Conservation (phyloP, 768 basidiomycete genomes). For the Tricholoma sp. region DNA sequence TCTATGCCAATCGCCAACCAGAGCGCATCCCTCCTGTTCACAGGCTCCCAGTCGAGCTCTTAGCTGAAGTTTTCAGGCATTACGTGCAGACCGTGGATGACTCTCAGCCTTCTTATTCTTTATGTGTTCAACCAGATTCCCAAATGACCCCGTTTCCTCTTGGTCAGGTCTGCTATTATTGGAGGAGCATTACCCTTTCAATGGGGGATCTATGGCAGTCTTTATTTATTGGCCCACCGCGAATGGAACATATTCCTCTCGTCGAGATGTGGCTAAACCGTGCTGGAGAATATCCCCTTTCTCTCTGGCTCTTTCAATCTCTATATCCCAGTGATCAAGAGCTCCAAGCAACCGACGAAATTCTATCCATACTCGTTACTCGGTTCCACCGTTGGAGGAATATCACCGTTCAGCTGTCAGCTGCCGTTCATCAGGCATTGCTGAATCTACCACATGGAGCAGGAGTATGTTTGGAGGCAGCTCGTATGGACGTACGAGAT, state of each 20-base stretch:
- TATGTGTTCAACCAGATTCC: neutral
- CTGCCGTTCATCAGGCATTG: neutral
- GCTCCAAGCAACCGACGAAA: neutral
- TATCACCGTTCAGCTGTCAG: neutral
- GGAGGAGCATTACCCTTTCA: constrained; percentile 11
- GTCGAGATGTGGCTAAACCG: constrained; percentile 12
- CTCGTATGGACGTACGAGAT: neutral
- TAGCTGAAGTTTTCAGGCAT: constrained; percentile 1
- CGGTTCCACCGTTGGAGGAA: neutral
- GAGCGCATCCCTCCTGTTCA: neutral
- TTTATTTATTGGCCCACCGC: constrained; percentile 9
- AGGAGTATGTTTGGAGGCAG: neutral
- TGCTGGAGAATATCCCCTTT: constrained; percentile 7
- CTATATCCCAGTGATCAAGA: neutral
- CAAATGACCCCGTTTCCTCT: constrained; percentile 11
- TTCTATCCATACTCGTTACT: neutral
- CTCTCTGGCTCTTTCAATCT: neutral
- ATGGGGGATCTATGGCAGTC: constrained; percentile 13
- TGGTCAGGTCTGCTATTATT: constrained; percentile 15
- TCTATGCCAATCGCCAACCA: neutral
- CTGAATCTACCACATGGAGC: neutral
- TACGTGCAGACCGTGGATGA: neutral
- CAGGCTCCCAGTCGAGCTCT: constrained; percentile 1
- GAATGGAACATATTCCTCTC: constrained; percentile 1
- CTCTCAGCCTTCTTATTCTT: neutral